phyloP scores from a whole-genome alignment of 2,329 filamentous ascomycete species.

The Phyllosticta capitalensis region DNA sequence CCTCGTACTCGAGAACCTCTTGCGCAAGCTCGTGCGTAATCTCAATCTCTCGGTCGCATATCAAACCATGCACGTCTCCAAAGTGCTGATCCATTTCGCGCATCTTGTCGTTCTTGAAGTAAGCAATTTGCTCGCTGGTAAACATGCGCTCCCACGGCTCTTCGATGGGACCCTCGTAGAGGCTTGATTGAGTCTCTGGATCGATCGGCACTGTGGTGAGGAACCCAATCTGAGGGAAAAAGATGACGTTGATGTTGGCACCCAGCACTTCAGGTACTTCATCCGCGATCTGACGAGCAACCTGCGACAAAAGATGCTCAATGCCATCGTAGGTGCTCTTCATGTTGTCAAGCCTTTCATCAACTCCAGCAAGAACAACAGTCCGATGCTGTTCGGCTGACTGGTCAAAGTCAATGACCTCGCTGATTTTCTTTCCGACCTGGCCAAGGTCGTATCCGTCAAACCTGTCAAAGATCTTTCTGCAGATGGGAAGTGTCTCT shows the following conservation, averaged over 20 bases:
- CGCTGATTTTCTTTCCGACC: slow-evolving; percentile 61
- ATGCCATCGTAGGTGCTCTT: slow-evolving; percentile 72
- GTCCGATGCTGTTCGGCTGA: slow-evolving; percentile 63
- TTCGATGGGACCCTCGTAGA: slow-evolving; percentile 51
- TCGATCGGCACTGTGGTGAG: slow-evolving; percentile 64
- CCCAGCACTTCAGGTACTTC: slow-evolving; percentile 51
- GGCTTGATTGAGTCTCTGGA: slow-evolving; percentile 45
- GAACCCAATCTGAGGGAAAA: slow-evolving; percentile 87
- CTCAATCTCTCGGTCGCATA: slow-evolving; percentile 83
- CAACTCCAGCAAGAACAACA: slow-evolving; percentile 62
- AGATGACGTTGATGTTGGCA: slow-evolving; percentile 63
- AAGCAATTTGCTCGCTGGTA: slow-evolving; percentile 52
- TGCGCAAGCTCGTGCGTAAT: slow-evolving; percentile 71
- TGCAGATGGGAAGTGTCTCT: slow-evolving; percentile 43
- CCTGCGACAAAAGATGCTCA: slow-evolving; percentile 59
- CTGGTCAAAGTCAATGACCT: slow-evolving; percentile 70
- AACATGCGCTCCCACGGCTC: slow-evolving; percentile 74
- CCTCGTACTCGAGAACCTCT: slow-evolving; percentile 58
- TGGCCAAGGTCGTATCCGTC: slow-evolving; percentile 50
- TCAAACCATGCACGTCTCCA: slow-evolving; percentile 76
- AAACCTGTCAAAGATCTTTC: slow-evolving; percentile 53
- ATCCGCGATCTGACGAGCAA: slow-evolving; percentile 54
- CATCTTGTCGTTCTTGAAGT: slow-evolving; percentile 83
- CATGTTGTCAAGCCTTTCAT: slow-evolving; percentile 64
- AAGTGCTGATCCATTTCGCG: slow-evolving; percentile 68